phyloP scores from a whole-genome alignment of 1,284 basidiomycete species.

The Pseudozyma thailandica region DNA sequence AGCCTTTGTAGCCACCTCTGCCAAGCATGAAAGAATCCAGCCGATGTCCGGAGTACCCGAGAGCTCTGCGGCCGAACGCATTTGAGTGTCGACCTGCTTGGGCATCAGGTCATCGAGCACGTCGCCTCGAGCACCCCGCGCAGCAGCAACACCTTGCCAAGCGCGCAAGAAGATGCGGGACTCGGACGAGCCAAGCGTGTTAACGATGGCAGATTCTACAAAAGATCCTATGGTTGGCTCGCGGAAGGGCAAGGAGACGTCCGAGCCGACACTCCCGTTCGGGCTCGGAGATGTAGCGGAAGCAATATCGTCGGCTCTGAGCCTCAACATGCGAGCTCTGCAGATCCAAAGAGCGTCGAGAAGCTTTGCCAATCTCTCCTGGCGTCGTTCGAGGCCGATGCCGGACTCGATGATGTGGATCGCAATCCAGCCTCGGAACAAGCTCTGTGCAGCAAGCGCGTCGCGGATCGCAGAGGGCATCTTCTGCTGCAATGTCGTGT shows the following conservation, averaged over 20 bases:
- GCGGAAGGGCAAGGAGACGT: conserved; percentile 43
- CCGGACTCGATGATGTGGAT: conserved; percentile 61
- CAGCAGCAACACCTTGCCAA: conserved; percentile 59
- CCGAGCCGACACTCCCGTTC: conserved; percentile 7
- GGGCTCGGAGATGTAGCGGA: conserved; percentile 6
- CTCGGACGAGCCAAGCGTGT: conserved; percentile 55
- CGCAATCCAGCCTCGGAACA: conserved; percentile 62
- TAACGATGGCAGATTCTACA: conserved; percentile 61
- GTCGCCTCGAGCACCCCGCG: conserved; percentile 47
- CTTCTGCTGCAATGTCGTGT: conserved; percentile 37
- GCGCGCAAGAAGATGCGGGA: conserved; percentile 58
- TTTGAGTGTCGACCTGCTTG: conserved; percentile 14
- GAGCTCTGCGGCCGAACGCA: conserved; percentile 23
- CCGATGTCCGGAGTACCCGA: conserved; percentile 60
- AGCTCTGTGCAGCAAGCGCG: conserved; percentile 56
- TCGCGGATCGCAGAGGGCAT: conserved; percentile 56
- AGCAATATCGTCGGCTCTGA: conserved; percentile 23
- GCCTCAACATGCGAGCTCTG: conserved; percentile 56
- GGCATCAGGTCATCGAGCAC: conserved; percentile 49
- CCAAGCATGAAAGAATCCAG: conserved; percentile 62
- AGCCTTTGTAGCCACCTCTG: conserved; percentile 49
- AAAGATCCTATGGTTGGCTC: conserved; percentile 62
- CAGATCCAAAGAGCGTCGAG: conserved; percentile 63
- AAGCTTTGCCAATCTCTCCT: conserved; percentile 55
- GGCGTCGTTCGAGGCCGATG: conserved; percentile 57